A percentile compares a stretch with the other conserved stretches of the same genome.
These are phyloP conservation scores for Entomophthora muscae DNA, from an alignment of 371 early-diverging fungal genomes.

Conservation along the genomic window DNA sequence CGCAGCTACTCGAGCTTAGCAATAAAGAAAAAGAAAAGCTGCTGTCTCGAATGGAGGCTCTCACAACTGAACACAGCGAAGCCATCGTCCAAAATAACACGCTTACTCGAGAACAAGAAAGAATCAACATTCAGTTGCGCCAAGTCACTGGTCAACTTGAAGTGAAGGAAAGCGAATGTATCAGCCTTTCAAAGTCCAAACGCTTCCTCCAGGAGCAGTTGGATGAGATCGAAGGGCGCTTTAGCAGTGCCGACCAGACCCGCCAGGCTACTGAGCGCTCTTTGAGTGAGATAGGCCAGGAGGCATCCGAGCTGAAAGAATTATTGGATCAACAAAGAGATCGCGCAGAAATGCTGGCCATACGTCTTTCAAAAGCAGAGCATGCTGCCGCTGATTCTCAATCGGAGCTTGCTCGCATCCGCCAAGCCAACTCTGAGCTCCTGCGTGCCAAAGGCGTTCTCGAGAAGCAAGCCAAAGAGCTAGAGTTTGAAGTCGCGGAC, in stretches of 20 bases:
- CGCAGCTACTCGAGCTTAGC: slow-evolving; percentile 23
- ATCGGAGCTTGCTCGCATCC: slow-evolving; percentile 43
- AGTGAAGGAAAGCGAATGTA: slow-evolving; percentile 36
- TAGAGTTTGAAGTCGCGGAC: slow-evolving; percentile 47
- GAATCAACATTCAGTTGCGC: slow-evolving; percentile 23
- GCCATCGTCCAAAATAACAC: slow-evolving; percentile 27
- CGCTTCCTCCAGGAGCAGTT: slow-evolving; percentile 43
- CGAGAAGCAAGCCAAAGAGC: slow-evolving; percentile 64
- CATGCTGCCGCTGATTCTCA: slow-evolving; percentile 25
- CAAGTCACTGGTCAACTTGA: slow-evolving; percentile 32
- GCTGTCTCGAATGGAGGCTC: slow-evolving; percentile 33
- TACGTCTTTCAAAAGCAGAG: slow-evolving; percentile 44
- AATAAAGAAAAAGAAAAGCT: slow-evolving; percentile 49
- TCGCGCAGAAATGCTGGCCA: slow-evolving; percentile 23
- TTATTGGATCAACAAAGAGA: slow-evolving; percentile 54
- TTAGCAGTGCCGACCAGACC: slow-evolving; percentile 32
- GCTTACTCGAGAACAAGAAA: slow-evolving; percentile 23
- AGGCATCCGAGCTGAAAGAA: slow-evolving; percentile 33
- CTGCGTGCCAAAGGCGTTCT: slow-evolving; percentile 37
- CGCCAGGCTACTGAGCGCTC: slow-evolving; percentile 37
- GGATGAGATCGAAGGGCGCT: slow-evolving; percentile 54
- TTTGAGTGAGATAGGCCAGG: slow-evolving; percentile 27
- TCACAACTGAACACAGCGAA: slow-evolving; percentile 27
- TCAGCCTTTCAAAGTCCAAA: slow-evolving; percentile 41
- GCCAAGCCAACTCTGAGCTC: slow-evolving; percentile 31